Evolutionary conservation across 768 basidiomycete species (phyloP).

Genomic region (Lactifluus subvellereus): DNA sequence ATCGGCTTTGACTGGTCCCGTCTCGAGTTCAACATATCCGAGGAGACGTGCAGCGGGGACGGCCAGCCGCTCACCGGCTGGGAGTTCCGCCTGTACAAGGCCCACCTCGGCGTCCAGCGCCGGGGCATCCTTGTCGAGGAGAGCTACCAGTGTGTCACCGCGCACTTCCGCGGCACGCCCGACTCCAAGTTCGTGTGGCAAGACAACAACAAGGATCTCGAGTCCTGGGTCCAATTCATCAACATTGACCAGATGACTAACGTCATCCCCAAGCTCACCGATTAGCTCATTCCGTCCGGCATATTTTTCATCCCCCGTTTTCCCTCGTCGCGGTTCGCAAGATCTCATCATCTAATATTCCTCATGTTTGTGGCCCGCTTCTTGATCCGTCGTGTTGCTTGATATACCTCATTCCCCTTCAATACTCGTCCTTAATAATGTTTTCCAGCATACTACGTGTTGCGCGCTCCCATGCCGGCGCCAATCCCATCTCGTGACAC

Average conservation of each 20-base stretch:
- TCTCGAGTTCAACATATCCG: slow-evolving; percentile 73
- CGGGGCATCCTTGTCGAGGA: slow-evolving; percentile 53
- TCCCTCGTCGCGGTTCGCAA: background rate
- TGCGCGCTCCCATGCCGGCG: background rate
- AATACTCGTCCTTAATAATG: slow-evolving; percentile 12
- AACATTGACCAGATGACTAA: slow-evolving; percentile 78
- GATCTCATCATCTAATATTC: slow-evolving; percentile 1
- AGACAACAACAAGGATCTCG: slow-evolving; percentile 57
- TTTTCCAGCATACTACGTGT: background rate
- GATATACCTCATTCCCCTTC: slow-evolving; percentile 19
- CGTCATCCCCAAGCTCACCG: slow-evolving; percentile 68
- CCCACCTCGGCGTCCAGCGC: slow-evolving; percentile 63
- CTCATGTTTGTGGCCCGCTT: background rate
- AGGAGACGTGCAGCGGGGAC: slow-evolving; percentile 58
- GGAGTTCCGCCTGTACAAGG: slow-evolving; percentile 81
- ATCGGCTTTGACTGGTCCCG: slow-evolving; percentile 76
- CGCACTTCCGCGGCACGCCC: slow-evolving; percentile 64
- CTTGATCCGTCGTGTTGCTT: slow-evolving; percentile 11
- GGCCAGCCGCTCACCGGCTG: slow-evolving; percentile 66
- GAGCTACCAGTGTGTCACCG: slow-evolving; percentile 69
- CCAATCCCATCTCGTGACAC: slow-evolving; percentile 17
- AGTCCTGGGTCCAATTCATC: slow-evolving; percentile 80
- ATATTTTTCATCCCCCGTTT: background rate
- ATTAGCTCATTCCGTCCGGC: slow-evolving; percentile 29
- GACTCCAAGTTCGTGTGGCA: slow-evolving; percentile 71